Evolutionary conservation across 345 rosid species (phyloP), one percentile per base, ranked within the genome.

Genomic region (Streptanthus diversifolius): DNA sequence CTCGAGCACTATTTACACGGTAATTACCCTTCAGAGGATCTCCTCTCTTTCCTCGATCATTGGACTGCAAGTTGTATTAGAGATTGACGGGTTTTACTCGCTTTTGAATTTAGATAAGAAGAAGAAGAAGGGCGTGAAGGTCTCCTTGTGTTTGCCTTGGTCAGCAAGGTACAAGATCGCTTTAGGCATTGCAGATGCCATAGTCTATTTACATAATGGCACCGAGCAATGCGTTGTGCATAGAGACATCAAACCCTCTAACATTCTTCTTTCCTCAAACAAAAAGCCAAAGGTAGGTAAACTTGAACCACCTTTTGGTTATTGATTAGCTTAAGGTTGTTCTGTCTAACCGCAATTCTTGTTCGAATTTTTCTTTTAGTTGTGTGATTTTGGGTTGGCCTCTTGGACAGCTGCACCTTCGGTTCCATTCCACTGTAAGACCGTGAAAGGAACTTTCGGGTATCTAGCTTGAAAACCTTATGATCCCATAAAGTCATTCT

Each of bases 371-470:
- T 64, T 43, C 14, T 57, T 82, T 58, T 83, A 93, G 98, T 71
- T 93, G 74, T 93, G 98, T 81, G 97, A 93, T 80, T 93, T 93
- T 62, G 96, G 98, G 57, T 81, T 93, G 47, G 98, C 97, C 27
- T 83, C 96, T 35, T 93, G 98, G 98, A 93, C 96, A 49, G 82
- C 96, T 48, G 92, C 96, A 30, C 97, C 97, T 19, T 93, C 95
- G 0, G 85, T 85, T 72, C 95, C 89, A 58, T 88, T 93, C 78
- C 96, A 91, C 19, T 93, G 98, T 85, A 91, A 89, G 79, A 87
- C 93, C n/a, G 97, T 93, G 35, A 93, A 93, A 84, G 98, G 98
- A 72, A 93, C 98, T 45, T 93, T 93, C 73, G 97, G 98, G 97
- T 93, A 90, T 63, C 17, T 1, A 60, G 33, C 39, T 36, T 18